Evolutionary conservation across 1,284 basidiomycete species (phyloP).

Genomic region (Takashimella koratensis): DNA sequence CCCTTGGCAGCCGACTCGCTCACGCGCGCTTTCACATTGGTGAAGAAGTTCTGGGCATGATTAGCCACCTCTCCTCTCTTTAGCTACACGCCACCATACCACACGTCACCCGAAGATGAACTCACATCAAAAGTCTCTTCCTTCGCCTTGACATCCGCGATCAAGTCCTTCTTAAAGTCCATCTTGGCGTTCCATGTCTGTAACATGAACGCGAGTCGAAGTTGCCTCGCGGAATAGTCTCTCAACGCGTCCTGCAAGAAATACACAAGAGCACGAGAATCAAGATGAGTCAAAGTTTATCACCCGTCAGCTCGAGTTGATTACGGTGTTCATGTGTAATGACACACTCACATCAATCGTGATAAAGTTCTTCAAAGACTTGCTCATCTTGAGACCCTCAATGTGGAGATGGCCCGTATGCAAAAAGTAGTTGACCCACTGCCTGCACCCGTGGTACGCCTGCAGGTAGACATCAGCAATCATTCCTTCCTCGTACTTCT

Average conservation of each 20-base stretch:
- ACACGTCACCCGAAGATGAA: too few relatives aligned
- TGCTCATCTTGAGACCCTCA: constrained; percentile 99
- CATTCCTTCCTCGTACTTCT: too few relatives aligned
- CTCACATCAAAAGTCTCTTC: constrained; percentile 84
- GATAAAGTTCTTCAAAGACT: constrained; percentile 98
- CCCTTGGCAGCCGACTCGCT: constrained; percentile 46
- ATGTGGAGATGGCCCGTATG: constrained; percentile 99
- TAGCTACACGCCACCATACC: too few relatives aligned
- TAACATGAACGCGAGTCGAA: constrained; percentile 89
- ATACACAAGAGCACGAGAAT: too few relatives aligned
- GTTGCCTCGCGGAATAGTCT: constrained; percentile 79
- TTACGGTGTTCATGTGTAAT: background rate
- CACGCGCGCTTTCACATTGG: constrained; percentile 72
- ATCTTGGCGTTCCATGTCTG: constrained; percentile 90
- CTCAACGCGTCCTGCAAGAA: constrained; percentile 82
- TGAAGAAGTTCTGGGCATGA: constrained; percentile 86
- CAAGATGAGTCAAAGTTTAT: too few relatives aligned
- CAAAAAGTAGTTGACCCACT: constrained; percentile 99
- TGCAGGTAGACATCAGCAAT: too few relatives aligned
- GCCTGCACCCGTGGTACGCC: constrained; percentile 86
- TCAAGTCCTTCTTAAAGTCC: constrained; percentile 86
- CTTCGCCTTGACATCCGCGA: constrained; percentile 80
- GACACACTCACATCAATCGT: constrained; percentile 79
- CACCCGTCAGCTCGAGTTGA: too few relatives aligned
- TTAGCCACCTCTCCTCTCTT: background rate